Evolutionary conservation across 139 green algal species (phyloP), one percentile per base, ranked within the genome.

Genomic region (Closterium sp.): DNA sequence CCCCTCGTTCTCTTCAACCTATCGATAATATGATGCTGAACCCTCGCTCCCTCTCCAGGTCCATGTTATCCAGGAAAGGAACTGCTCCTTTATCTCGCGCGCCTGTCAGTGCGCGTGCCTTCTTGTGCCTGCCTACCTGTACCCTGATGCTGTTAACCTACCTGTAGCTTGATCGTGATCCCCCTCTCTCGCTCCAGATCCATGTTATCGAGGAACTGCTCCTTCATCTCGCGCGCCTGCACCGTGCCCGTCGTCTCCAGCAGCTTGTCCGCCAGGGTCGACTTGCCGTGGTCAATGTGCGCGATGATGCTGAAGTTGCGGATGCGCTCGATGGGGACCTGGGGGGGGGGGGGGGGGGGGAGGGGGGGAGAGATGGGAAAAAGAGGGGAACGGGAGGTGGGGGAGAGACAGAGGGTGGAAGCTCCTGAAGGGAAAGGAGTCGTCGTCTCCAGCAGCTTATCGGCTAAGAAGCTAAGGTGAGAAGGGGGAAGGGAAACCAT

Each of bases 81-180:
- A 98, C 94, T 98, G 97, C 88, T 97, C 97, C 96, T 98, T 89
- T 88, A 96, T 94, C 30, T 92, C 88, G 36, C 95, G 87, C 76
- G 89, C 76, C n/a, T n/a, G n/a, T n/a, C n/a, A n/a, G n/a, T n/a
- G n/a, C n/a, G n/a, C n/a, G n/a, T n/a, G n/a, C n/a, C n/a, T n/a
- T n/a, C n/a, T n/a, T n/a, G n/a, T n/a, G n/a, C n/a, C n/a, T 12
- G 9, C 36, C 36, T 55, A 55, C 4, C 36, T 55, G 36, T 6
- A 55, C 4, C 36, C 6, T 55, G 76, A 85, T 55, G 36, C 4
- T 55, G 36, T 55, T 6, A 35, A 4, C 89, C 4, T 16, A 92
- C 92, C 89, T 99, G 98, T 25, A 99, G 95, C 94, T 98, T 98
- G 94, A 97, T 98, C 88, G 96, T 98, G 93, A 98, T 98, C 90